These are phyloP conservation scores for Xylaria sp. DNA, from an alignment of 495 filamentous ascomycete species.

Conservation along the genomic window DNA sequence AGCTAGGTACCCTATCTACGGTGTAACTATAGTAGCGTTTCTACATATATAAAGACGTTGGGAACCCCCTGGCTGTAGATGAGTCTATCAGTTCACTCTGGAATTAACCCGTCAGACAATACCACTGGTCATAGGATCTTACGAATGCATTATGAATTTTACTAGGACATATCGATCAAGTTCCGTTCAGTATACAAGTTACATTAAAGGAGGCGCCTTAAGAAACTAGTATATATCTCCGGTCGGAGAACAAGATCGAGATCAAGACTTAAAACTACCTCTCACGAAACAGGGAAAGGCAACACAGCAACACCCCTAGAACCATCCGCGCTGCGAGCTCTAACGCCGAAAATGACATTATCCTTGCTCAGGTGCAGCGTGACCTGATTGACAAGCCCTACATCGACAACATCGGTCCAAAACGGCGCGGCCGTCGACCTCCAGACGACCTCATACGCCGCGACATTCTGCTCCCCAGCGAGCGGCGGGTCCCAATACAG, in stretches of 20 bases:
- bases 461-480: constrained; percentile 32
- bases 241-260: background rate
- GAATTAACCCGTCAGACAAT: no score
- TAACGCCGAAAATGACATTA: constrained; percentile 59
- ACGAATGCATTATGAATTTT: no score
- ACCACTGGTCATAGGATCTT: no score
- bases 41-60: no score
- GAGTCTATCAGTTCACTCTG: no score
- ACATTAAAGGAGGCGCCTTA: no score
- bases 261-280: background rate
- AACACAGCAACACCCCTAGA: constrained; percentile 38
- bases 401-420: constrained; percentile 53
- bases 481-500: constrained; percentile 49
- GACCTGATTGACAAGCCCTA: constrained; percentile 47
- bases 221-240: background rate
- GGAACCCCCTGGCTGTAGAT: no score
- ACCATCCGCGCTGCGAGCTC: constrained; percentile 55
- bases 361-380: constrained; percentile 58
- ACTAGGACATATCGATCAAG: no score
- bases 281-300: constrained; percentile 34
- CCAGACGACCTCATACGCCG: constrained; percentile 60
- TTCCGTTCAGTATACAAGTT: background rate
- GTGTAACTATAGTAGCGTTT: no score
- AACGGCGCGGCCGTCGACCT: constrained; percentile 51
- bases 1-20: no score